Base-by-base conservation (phyloP, 495 filamentous ascomycete species). In the Penicillium dipodomyicola region DNA sequence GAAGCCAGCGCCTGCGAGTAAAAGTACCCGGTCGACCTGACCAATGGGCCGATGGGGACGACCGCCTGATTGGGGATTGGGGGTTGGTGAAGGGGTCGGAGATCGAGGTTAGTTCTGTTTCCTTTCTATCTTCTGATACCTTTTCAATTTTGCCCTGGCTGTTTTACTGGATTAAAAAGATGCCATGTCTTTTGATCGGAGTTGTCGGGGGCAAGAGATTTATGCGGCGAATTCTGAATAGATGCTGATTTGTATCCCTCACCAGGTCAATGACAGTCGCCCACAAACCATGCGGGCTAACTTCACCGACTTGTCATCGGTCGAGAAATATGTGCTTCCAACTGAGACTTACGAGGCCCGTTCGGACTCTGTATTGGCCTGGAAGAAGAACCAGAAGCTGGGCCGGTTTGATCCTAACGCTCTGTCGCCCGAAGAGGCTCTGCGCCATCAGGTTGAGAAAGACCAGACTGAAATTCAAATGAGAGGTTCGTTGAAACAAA, bases 351-450 rank as follows among this genome's bases (percentile, higher is more conserved):
- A 98, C 76, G 89, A 89, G 65, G 82, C 83, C 52, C 90, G 90
- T 54, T 75, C 84, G 25, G 88, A 96, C 73, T 92, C 87, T 23
- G 94, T 98, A 15, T 80, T 96, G 40, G 89, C 91, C 10, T 97
- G 90, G 90, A 98, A 98, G 77, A 90, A 88, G 72, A 80, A 84
- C 20, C 85, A 96, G 63, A 90, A 96, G 64, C 81, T 98, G 22
- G 94, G 94, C 37, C 91, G 94, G 29, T 98, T 98, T 73, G 92
- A 97, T 67, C 94, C 94, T 3, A 80, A 82, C 62, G 89, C 92
- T 6, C 85, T 88, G 19, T 81, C 76, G 55, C 80, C 76, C 2
- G 71, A 71, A 30, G 72, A 79, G 20, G 58, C 84, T 22, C 84
- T 91, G 62, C 79, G 84, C 52, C 82, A 86, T 55, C 91, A 89